Base-by-base conservation (phyloP, 306 rosid genomes). In the Citrullus colocynthis region DNA sequence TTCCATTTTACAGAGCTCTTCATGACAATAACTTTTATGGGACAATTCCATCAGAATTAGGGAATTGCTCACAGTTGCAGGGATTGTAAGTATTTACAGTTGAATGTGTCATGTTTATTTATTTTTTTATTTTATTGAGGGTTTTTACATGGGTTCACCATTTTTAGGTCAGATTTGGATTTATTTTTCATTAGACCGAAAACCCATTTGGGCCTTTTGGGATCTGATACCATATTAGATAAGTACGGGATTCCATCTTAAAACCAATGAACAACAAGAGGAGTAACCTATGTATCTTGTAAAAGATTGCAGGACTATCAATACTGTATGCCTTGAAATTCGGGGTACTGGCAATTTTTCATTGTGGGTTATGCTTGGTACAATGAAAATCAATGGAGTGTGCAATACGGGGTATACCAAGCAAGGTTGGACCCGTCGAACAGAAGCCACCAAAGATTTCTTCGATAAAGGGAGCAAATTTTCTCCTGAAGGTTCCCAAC, bases 21-120 rank as follows among this genome's bases (percentile, higher is more conserved):
- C 88, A 89, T 77, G 67, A 82, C 88, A 96, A 96, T 89, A 89
- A 88, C 84, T 81, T 96, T 78, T 92, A 91, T 84, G 97, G 97
- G 79, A 72, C 88, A 65, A 86, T 96, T 86, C 99, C 99, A 70
- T 85, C 98, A 80, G 98, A 88, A 66, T 75, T 96, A 92, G 99
- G 96, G 81, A 96, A 96, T 76, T 96, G 99, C 89, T 88, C 92
- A 10, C 85, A 81, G 58, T 80, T 92, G 89, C 85, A 89, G 82
- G 85, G 83, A 84, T 73, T 96, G 99, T 96, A 87, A 82, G 99
- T 84, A 48, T 48, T 49, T 49, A 48, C 76, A 45, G 55, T 70
- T 21, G 14, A 42, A 39, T 39, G 17, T 52, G 57, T 52, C n/a
- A 16, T 52, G n/a, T 6, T 16, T 1, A 6, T 16, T 48, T 24